Base-by-base conservation (phyloP, 352 stramenopile species). In the Phytophthora cryptogea region DNA sequence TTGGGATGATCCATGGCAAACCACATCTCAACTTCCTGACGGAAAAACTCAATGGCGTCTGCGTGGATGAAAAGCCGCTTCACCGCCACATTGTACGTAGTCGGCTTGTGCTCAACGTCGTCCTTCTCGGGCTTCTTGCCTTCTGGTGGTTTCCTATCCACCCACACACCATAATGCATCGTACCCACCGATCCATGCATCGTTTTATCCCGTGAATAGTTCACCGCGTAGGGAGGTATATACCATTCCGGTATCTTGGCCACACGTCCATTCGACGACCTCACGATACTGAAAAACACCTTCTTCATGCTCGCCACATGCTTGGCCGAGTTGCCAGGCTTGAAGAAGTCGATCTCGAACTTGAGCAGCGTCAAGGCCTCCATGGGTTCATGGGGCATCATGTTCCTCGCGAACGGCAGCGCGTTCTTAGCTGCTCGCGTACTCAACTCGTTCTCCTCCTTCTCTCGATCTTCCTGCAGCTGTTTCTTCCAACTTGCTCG, bases 231-330 rank as follows among this genome's bases (percentile, higher is more conserved):
- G 0, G 52, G 50, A 31, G 61, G 66, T 13, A 68, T 68, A 23
- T 68, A 74, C 61, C 61, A 74, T 5, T 61, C 35, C 4, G 66
- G 66, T 14, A 74, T 74, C 66, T 58, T 74, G 0, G 61, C 54
- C 13, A 74, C 66, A 7, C 61, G 54, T 6, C 59, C 66, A 41
- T 70, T 74, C 0, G 66, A 74, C 17, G 66, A 74, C 4, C 66
- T 31, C 20, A 74, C 66, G 4, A 74, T 59, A 7, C 49, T 64
- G 36, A 74, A 74, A 41, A 74, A 74, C 0, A 74, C 57, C 20
- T 63, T 64, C 33, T 71, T 75, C 67, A 75, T 75, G 23, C 52
- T 66, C 0, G 63, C 63, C 27, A 68, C 62, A n/a, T 75, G 67
- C 9, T 51, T 55, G 5, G 32, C 27, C 1, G 62, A 66, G 35